Evolutionary conservation across 2,329 filamentous ascomycete species (phyloP), one percentile per base, ranked within the genome.

Genomic region (Claviceps sp.): DNA sequence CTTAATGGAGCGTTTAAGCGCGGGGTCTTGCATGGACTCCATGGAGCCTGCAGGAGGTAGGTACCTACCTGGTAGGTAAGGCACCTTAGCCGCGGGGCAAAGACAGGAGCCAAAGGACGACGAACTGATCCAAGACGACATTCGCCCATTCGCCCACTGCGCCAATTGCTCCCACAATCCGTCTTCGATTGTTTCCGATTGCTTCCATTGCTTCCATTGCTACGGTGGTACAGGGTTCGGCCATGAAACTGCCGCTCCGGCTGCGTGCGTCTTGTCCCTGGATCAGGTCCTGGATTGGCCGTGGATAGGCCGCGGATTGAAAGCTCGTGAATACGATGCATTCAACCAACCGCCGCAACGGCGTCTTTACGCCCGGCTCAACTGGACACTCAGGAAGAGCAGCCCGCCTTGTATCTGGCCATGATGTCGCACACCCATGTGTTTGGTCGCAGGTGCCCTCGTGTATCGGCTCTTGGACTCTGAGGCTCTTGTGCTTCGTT

Each of bases 161-260:
- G 11, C 9, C 30, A 34, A 11, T 34, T 11, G 30, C 30, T 34
- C 30, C 30, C 30, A 34, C 30, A 34, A 34, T 34, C 30, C 9
- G 30, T 11, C 30, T 34, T 34, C 9, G 30, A 34, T 34, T 34
- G 30, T 34, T 34, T 34, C 30, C 30, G 30, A 34, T 34, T 34
- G 30, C 30, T 11, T 34, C 30, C 30, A 34, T 34, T 34, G 30
- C 30, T 34, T 50, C 49, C 43, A 41, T 41, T 30, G 50, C 38
- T 11, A 34, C 14, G 50, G 40, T 48, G 37, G 22, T 40, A 47
- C 46, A 49, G 51, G 45, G 8, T 40, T 49, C 24, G 37, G 47
- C 46, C 34, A 43, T 49, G 51, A 49, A 52, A 46, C 51, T 38
- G 3, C 30, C 16, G 30, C 51, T 26, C 34, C 51, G 51, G 50